phyloP scores from a whole-genome alignment of 2,329 filamentous ascomycete genomes.

The Myriosclerotinia curreyana region DNA sequence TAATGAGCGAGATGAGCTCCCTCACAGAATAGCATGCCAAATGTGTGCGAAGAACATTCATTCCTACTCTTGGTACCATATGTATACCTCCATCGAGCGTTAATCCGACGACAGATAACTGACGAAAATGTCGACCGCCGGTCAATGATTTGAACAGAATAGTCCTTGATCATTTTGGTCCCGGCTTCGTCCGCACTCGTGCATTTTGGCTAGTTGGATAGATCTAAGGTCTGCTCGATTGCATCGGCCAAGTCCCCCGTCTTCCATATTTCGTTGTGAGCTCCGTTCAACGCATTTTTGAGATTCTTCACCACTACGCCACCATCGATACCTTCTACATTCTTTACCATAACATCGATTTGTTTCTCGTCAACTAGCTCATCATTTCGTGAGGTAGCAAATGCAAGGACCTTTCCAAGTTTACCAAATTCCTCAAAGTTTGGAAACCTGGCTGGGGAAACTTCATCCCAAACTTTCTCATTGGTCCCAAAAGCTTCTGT shows the following conservation, averaged over 20 bases:
- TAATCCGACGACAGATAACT: neutral
- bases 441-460: conserved; percentile 29
- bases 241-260: conserved; percentile 11
- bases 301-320: conserved; percentile 7
- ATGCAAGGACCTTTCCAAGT: conserved; percentile 23
- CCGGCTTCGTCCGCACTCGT: neutral
- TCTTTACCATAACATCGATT: conserved; percentile 31
- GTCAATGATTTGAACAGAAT: neutral
- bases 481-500: conserved; percentile 47
- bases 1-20: neutral
- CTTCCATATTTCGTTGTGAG: conserved; percentile 12
- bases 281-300: conserved; percentile 5
- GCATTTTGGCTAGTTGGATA: neutral
- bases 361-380: conserved; percentile 36
- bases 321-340: neutral
- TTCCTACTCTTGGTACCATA: neutral
- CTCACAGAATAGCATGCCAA: neutral
- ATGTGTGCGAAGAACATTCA: no score
- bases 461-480: conserved; percentile 51
- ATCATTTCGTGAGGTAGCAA: conserved; percentile 45
- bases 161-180: neutral
- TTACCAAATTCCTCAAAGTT: conserved; percentile 16
- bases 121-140: neutral
- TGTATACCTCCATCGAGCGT: no score
- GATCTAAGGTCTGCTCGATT: neutral